Conservation (phyloP, 208 protist species). For the Acanthamoeba royreba region DNA sequence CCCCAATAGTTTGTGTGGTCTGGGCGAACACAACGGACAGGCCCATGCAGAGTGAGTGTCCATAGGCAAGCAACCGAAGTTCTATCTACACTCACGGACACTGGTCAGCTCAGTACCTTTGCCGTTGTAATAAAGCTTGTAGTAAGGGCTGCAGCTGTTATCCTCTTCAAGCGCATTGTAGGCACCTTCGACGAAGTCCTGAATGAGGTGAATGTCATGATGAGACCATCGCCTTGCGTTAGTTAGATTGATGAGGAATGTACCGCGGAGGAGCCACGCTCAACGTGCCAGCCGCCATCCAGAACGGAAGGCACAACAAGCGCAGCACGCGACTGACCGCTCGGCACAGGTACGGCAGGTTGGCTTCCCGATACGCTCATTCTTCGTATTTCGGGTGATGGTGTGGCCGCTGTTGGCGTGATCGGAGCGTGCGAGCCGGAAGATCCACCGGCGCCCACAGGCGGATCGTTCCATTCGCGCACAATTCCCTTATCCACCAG, state of each 20-base stretch:
- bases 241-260: background rate
- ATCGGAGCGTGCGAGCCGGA: background rate
- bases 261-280: background rate
- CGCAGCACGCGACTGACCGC: no score
- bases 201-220: background rate
- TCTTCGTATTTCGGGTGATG: background rate
- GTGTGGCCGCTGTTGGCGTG: background rate
- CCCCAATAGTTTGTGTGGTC: constrained; percentile 25
- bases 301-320: background rate
- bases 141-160: background rate
- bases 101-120: background rate
- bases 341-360: no score
- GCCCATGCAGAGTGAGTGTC: background rate
- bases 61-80: background rate
- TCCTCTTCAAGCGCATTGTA: constrained; percentile 37
- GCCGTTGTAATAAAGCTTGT: background rate
- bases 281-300: background rate
- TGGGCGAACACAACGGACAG: background rate
- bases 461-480: background rate
- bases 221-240: background rate
- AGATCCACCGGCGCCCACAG: background rate
- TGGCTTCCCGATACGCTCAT: no score
- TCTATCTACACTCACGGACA: background rate
- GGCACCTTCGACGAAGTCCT: background rate
- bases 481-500: constrained; percentile 25